Evolutionary conservation across 2,329 filamentous ascomycete genomes (phyloP), one percentile per base, ranked within the genome.

Genomic region (Phialocephala sp.): DNA sequence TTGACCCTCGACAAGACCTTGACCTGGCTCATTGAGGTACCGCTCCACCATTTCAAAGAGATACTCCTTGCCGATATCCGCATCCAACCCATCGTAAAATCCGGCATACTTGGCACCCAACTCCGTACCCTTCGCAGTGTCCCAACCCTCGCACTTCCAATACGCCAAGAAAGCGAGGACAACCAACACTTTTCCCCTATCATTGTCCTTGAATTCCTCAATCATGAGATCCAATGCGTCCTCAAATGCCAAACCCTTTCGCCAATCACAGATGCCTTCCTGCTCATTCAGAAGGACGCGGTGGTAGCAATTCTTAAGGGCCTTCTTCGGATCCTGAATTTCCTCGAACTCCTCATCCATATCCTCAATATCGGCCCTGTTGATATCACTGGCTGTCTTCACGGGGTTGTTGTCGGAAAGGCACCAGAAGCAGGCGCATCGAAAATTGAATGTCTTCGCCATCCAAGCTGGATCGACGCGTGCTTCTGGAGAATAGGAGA

Each of bases 121-220:
- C 22, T n/a, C 27, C 22, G 22, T 35, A 27, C 24, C 50, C 50
- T 32, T 54, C 24, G 50, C 27, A 5, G 24, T 35, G 4, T 35
- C 50, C 50, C 50, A 54, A 6, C 50, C 50, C 15, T 54, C 50
- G 50, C 50, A 54, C 15, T 32, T 54, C 50, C 50, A 54, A 32
- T 54, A 54, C 1, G 50, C 50, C 24, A 54, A 27, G 15, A 54
- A 54, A 18, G 50, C 24, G 2, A 54, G 14, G 15, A 54, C 24
- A 54, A 18, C 50, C 50, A 54, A 35, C 11, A 54, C 24, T 14
- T 54, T 54, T 3, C 24, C 50, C 14, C 50, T 54, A 22, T 32
- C 50, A 9, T 14, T 6, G 18, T 54, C 50, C 50, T 54, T 54
- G 50, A 54, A 32, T 1, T 54, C 50, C 24, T 18, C 14, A 3